Evolutionary conservation across 1,284 basidiomycete genomes (phyloP), one percentile per base, ranked within the genome.

Genomic region (Cystobasidium pallidum): DNA sequence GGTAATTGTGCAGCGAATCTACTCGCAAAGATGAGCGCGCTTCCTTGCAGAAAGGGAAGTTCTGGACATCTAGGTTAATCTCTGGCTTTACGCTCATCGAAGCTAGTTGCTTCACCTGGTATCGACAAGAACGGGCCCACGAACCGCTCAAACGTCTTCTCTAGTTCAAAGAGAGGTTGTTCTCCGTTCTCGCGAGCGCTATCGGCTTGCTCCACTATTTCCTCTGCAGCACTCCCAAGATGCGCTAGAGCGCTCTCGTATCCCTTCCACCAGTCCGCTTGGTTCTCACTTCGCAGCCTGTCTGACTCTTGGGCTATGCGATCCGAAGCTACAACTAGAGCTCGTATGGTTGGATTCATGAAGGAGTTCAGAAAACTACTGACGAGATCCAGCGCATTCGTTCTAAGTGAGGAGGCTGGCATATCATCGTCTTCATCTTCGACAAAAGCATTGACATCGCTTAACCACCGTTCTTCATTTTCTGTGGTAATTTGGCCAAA

Each of bases 401-500:
- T 86, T 45, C 95, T 87, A 54, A 94, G 85, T 74, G 90, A 91
- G 79, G 92, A 94, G 0, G 85, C 80, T 63, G 91, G 86, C 0
- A 88, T 89, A 75, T 96, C 93, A 77, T 97, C 95, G 75, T 97
- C 92, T 78, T 97, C 94, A 78, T 97, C 92, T 26, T 90, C 89
- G 28, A 98, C 89, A 79, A 98, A 98, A 1, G 90, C 88, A 76
- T 96, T 95, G 0, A 91, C 88, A 78, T 97, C 91, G 66, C 84
- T 87, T 3, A 87, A 86, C 94, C 95, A 98, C 47, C 88, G 89
- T 62, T 94, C 92, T 80, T 94, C 93, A 79, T 97, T 92, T 66
- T 94, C 91, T 19, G 86, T 85, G 0, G 93, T 93, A 84, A 98
- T 94, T 79, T 94, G 92, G 21, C 87, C 85, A 82, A 89, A 93